Evolutionary conservation across 2,329 filamentous ascomycete genomes (phyloP).

Genomic region (Nemania diffusa): DNA sequence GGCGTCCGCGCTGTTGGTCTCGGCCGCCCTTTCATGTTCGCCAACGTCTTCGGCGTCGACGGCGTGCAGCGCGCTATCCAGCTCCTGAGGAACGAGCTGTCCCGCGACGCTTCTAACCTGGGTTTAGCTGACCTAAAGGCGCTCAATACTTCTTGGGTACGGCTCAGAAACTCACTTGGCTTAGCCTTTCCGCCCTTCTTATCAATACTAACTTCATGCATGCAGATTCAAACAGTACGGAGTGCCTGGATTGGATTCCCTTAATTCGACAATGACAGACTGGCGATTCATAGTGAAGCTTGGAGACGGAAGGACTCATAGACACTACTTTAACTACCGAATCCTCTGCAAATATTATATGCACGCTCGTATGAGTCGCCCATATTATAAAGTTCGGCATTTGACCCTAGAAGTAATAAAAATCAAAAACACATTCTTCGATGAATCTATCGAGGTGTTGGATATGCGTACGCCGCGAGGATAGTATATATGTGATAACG

Average conservation of each 20-base stretch:
- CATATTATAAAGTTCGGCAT: not conserved
- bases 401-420: not conserved
- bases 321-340: not conserved
- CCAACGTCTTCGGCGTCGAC: constrained; percentile 57
- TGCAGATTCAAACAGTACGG: constrained; percentile 19
- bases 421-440: not conserved
- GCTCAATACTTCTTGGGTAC: constrained; percentile 19
- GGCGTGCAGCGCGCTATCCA: constrained; percentile 56
- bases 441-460: not conserved
- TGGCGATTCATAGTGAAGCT: not conserved
- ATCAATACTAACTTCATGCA: constrained; percentile 4
- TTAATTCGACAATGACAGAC: not conserved
- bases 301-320: not conserved
- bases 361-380: not conserved
- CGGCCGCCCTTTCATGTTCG: constrained; percentile 59
- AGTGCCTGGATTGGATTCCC: constrained; percentile 17
- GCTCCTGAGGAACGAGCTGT: constrained; percentile 58
- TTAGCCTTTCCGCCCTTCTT: not conserved
- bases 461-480: not conserved
- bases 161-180: not conserved
- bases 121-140: constrained; percentile 44
- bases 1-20: constrained; percentile 52
- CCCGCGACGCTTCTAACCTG: constrained; percentile 45
- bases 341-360: not conserved
- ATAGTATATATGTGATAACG: constrained; percentile 4